These are phyloP conservation scores for Cercospora berteroae DNA, from an alignment of 2,329 filamentous ascomycete species.

Conservation along the genomic window DNA sequence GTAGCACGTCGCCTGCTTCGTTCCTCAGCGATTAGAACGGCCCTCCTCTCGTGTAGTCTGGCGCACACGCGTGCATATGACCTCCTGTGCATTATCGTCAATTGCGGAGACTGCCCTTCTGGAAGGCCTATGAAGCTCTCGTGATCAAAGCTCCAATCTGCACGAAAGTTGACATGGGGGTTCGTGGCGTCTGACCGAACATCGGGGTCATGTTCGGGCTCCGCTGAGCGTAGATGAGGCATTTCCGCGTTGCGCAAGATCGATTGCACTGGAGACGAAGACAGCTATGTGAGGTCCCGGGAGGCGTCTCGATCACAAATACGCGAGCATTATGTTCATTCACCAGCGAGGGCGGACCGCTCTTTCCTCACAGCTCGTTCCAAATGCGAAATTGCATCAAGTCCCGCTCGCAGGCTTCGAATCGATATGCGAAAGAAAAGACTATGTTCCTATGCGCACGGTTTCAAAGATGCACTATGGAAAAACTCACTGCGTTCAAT, in stretches of 20 bases:
- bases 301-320: neutral
- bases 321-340: neutral
- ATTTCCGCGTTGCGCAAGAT: neutral
- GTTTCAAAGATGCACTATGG: neutral
- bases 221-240: neutral
- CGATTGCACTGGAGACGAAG: neutral
- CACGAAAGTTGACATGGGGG: neutral
- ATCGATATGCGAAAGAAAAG: neutral
- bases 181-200: neutral
- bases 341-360: neutral
- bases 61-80: neutral
- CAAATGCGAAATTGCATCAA: neutral
- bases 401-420: neutral
- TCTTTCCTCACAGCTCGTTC: neutral
- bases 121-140: neutral
- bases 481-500: neutral
- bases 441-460: neutral
- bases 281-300: neutral
- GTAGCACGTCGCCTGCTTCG: neutral
- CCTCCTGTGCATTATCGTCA: neutral
- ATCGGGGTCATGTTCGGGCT: neutral
- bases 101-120: neutral
- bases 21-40: neutral
- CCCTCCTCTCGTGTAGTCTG: neutral
- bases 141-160: neutral